phyloP scores from a whole-genome alignment of 2,329 filamentous ascomycete species.

The Cladorrhinum sp. region DNA sequence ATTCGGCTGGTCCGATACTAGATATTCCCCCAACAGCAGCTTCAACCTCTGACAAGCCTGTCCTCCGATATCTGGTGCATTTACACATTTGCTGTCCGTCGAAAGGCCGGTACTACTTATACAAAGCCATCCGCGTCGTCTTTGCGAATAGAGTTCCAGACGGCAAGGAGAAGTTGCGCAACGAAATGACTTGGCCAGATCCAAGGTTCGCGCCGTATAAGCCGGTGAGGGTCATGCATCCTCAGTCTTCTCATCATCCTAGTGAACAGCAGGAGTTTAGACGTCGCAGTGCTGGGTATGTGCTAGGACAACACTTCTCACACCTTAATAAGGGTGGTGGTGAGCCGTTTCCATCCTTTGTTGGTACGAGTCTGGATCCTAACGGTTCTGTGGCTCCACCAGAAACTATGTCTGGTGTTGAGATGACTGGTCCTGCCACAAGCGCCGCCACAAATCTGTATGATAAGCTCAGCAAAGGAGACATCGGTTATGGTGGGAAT shows the following conservation, averaged over 20 bases:
- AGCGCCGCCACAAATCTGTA: slow-evolving; percentile 40
- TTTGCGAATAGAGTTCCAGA: slow-evolving; percentile 96
- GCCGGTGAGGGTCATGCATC: slow-evolving; percentile 54
- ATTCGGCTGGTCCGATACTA: slow-evolving; percentile 74
- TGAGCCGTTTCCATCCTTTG: not conserved
- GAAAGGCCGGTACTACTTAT: slow-evolving; percentile 80
- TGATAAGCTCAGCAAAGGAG: slow-evolving; percentile 66
- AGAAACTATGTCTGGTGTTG: slow-evolving; percentile 26
- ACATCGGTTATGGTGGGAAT: slow-evolving; percentile 60
- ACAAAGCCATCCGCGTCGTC: slow-evolving; percentile 89
- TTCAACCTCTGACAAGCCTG: slow-evolving; percentile 55
- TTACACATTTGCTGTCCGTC: slow-evolving; percentile 87
- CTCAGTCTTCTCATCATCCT: slow-evolving; percentile 22
- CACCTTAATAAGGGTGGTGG: not conserved
- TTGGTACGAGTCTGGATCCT: not conserved
- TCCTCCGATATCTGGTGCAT: slow-evolving; percentile 85
- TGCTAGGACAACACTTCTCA: not conserved
- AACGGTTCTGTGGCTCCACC: not conserved
- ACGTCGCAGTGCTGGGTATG: not conserved
- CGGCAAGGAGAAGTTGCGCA: slow-evolving; percentile 86
- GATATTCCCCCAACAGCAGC: slow-evolving; percentile 29
- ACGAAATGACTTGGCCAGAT: slow-evolving; percentile 86
- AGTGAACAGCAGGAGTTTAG: not conserved
- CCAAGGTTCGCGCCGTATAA: slow-evolving; percentile 86
- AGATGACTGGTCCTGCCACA: slow-evolving; percentile 14